Evolutionary conservation across 257 asterid species (phyloP), one percentile per base, ranked within the genome.

Genomic region (Nicotiana attenuata): DNA sequence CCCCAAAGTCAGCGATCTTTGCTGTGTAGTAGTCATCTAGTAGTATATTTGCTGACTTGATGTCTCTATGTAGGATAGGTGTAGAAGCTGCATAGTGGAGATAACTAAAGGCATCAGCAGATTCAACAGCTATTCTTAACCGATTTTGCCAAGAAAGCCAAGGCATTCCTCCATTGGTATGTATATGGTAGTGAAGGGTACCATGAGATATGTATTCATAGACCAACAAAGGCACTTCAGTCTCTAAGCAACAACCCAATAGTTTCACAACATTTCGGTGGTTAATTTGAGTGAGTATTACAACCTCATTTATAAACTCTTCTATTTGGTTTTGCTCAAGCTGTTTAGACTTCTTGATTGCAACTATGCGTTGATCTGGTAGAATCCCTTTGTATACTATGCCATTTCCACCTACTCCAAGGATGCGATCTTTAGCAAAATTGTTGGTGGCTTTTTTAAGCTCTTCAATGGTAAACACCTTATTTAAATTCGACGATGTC

Each of bases 31-130:
- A 17, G 24, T 66, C 76, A 66, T 66, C 53, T 66, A 66, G 24
- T 33, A 66, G 28, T 31, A 66, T 66, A 33, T 66, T 66, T 16
- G 28, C 53, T 20, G 76, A 66, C n/a, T 59, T 59, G 28, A 24
- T 61, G 67, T 66, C 53, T 66, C 76, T 33, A 66, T 66, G 76
- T 66, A 66, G 47, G 52, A 66, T 66, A 16, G 75, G 52, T 31
- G 1, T 33, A 66, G 53, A 16, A 66, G 28, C 16, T 33, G 76
- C 26, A 66, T 17, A 7, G 65, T 59, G 65, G 28, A 59, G 65
- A 59, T 59, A 59, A n/a, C 29, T 59, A 59, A 59, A 59, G 2
- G 65, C 65, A 59, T 59, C 29, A 1, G 65, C 65, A 59, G 65
- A 59, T 59, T 59, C 65, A 59, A 59, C 13, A 7, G 65, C 28